A percentile compares a stretch with the other conserved stretches of the same genome.
Conservation (phyloP, 2,329 filamentous ascomycete species). For the Pestalotiopsis sp. region DNA sequence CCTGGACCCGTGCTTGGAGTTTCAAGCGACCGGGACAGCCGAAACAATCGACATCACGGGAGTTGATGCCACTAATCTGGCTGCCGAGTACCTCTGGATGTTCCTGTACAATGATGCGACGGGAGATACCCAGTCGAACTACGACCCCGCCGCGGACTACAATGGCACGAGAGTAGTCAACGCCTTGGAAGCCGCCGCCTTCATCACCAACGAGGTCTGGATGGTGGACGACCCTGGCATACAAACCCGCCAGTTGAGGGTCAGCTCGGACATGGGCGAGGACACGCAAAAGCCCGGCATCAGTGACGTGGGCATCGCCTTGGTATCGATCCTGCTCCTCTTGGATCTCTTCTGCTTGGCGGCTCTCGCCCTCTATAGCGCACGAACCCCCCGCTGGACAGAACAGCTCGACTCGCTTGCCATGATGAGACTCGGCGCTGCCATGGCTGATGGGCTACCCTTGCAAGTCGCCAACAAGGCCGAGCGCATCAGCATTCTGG, state of each 20-base stretch:
- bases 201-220: background rate
- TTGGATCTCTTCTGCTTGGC: background rate
- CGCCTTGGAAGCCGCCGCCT: background rate
- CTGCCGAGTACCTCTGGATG: background rate
- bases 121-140: background rate
- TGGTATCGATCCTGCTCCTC: background rate
- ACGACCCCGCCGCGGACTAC: background rate
- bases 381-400: background rate
- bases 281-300: background rate
- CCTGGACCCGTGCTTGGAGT: background rate
- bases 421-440: background rate
- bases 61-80: background rate
- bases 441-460: background rate
- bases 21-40: background rate
- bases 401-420: background rate
- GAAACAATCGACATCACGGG: background rate
- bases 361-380: background rate
- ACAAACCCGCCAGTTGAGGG: background rate
- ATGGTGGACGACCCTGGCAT: background rate
- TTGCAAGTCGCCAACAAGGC: background rate
- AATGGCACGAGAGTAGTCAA: background rate
- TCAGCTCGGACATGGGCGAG: background rate
- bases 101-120: background rate
- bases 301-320: background rate
- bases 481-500: background rate